Percentiles rank a stretch among this genome's conserved stretches.
Conservation (phyloP, 2,329 filamentous ascomycete genomes). For the Aspergillus clavatus region DNA sequence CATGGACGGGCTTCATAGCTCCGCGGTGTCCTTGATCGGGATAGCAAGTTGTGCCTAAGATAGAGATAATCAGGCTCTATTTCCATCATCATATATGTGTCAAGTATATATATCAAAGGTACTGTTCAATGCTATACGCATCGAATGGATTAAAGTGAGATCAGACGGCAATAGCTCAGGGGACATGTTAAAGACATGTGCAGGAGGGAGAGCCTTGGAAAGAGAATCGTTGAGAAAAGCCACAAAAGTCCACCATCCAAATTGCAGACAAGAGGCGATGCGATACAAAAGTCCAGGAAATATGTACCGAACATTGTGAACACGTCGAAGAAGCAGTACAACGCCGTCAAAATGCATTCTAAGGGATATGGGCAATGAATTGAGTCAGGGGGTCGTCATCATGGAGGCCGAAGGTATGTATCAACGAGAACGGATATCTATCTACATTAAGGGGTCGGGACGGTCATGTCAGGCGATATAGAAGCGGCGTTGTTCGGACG, state of each 20-base stretch:
- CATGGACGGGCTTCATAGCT: background rate
- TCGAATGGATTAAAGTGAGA: background rate
- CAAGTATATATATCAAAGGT: constrained; percentile 9
- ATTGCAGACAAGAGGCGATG: too few relatives aligned
- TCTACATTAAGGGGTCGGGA: background rate
- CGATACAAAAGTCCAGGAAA: background rate
- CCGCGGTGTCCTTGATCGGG: too few relatives aligned
- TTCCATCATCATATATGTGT: background rate
- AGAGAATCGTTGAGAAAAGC: background rate
- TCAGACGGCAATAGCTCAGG: background rate
- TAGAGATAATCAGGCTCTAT: background rate
- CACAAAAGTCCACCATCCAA: background rate
- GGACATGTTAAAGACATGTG: background rate
- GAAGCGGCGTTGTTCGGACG: constrained; percentile 10
- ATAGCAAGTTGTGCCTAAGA: background rate
- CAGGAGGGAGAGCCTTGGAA: background rate
- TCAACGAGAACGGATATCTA: background rate
- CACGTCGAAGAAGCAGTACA: background rate
- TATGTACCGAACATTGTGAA: background rate
- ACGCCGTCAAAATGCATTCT: background rate
- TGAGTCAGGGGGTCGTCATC: background rate
- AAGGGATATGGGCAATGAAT: background rate
- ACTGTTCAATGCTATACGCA: constrained; percentile 1
- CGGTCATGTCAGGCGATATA: constrained; percentile 1
- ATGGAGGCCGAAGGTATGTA: background rate